Evolutionary conservation across 768 basidiomycete genomes (phyloP).

Genomic region (Sarcodon sp.): DNA sequence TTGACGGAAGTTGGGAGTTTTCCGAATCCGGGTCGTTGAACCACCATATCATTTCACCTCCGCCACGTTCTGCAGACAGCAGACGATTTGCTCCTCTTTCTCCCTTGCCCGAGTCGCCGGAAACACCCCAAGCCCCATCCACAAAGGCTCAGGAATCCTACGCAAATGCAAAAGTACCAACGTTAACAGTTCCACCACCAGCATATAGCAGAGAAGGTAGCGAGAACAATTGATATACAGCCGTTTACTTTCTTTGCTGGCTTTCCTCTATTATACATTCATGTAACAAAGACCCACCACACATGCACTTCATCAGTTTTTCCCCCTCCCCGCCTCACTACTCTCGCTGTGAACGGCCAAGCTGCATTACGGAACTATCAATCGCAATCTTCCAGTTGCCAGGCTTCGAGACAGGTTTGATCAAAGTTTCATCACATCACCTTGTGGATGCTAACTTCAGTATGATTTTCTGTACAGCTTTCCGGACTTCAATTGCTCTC

Average conservation of each 20-base stretch:
- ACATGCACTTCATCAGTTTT: too few species aligned
- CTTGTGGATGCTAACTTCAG: too few species aligned
- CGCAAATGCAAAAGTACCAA: not conserved
- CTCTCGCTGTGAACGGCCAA: too few species aligned
- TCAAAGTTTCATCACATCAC: too few species aligned
- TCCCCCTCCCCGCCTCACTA: too few species aligned
- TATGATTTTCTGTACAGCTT: too few species aligned
- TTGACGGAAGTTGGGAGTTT: constrained; percentile 47
- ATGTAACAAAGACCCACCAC: too few species aligned
- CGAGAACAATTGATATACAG: not conserved
- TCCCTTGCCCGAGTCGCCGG: not conserved
- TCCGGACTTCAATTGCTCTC: too few species aligned
- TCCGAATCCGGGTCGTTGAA: constrained; percentile 12
- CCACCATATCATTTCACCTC: not conserved
- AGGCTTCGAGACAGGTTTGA: too few species aligned
- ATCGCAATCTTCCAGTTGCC: too few species aligned
- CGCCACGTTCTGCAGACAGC: not conserved
- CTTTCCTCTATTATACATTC: not conserved
- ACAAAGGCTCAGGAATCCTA: not conserved
- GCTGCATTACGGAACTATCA: too few species aligned
- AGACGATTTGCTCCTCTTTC: not conserved
- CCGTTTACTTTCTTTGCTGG: not conserved
- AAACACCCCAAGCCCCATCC: not conserved
- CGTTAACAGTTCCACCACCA: not conserved
- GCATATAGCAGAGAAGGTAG: not conserved